Evolutionary conservation across 2,329 filamentous ascomycete genomes (phyloP).

Genomic region (Oidium heveae): DNA sequence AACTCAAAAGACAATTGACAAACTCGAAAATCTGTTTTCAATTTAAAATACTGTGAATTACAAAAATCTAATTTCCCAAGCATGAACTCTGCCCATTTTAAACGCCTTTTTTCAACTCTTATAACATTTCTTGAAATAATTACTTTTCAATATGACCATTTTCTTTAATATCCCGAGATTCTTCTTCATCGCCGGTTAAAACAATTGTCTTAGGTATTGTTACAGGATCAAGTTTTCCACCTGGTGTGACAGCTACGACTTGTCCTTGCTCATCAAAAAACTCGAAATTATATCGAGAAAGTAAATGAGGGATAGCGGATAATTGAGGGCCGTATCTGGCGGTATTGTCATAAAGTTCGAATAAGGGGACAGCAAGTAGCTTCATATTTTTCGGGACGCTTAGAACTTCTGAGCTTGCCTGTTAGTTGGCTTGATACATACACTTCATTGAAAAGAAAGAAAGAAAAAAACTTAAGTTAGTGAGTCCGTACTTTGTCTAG

Average conservation of each 20-base stretch:
- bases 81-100: not conserved
- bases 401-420: constrained; percentile 49
- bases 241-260: constrained; percentile 63
- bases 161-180: constrained; percentile 24
- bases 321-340: constrained; percentile 85
- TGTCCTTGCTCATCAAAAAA: constrained; percentile 86
- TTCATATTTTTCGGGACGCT: constrained; percentile 99
- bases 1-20: no score
- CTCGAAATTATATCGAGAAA: constrained; percentile 92
- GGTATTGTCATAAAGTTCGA: constrained; percentile 96
- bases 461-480: not conserved
- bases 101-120: not conserved
- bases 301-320: constrained; percentile 80
- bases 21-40: no score
- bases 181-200: constrained; percentile 32
- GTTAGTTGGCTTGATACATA: constrained; percentile 2
- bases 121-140: not conserved
- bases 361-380: constrained; percentile 80
- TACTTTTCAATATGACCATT: constrained; percentile 16
- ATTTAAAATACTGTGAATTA: not conserved
- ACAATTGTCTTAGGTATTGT: constrained; percentile 39
- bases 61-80: not conserved
- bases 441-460: no score
- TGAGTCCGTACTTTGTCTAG: constrained; percentile 53
- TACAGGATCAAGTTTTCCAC: constrained; percentile 29